Evolutionary conservation across 164 flowering plant species (phyloP).

Genomic region (Litsea cubeba): DNA sequence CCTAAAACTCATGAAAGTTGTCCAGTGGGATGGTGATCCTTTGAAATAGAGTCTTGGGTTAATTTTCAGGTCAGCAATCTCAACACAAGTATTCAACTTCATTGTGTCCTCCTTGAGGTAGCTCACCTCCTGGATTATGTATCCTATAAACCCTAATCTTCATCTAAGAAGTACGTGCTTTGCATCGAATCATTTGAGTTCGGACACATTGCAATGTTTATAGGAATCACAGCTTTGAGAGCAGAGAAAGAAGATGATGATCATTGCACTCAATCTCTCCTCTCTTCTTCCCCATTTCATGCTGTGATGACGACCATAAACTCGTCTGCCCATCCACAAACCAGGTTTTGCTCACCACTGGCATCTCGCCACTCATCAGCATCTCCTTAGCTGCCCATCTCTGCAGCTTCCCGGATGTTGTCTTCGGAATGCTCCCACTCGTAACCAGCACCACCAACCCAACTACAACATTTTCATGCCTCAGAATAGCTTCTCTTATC

Average conservation of each 20-base stretch:
- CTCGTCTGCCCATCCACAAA: background rate
- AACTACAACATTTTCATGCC: constrained; percentile 28
- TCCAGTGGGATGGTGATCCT: too few relatives aligned
- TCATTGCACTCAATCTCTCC: background rate
- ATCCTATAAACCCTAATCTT: background rate
- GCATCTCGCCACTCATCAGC: constrained; percentile 19
- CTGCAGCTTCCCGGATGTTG: constrained; percentile 68
- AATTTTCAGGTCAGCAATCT: too few relatives aligned
- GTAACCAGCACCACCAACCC: constrained; percentile 53
- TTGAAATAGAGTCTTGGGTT: too few relatives aligned
- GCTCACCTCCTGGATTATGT: too few relatives aligned
- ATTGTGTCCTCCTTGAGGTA: too few relatives aligned
- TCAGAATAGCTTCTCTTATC: constrained; percentile 27
- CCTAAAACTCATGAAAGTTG: too few relatives aligned
- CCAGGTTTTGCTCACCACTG: background rate
- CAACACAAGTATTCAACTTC: too few relatives aligned
- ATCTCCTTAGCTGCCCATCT: constrained; percentile 52
- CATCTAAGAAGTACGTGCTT: background rate
- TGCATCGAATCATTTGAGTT: background rate
- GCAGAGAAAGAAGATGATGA: background rate
- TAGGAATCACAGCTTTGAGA: background rate
- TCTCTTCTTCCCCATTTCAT: background rate
- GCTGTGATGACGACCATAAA: background rate
- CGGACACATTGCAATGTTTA: background rate
- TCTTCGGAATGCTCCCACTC: constrained; percentile 52